Base-by-base conservation (phyloP, 805 yeast species). In the Candida nemodendra region DNA sequence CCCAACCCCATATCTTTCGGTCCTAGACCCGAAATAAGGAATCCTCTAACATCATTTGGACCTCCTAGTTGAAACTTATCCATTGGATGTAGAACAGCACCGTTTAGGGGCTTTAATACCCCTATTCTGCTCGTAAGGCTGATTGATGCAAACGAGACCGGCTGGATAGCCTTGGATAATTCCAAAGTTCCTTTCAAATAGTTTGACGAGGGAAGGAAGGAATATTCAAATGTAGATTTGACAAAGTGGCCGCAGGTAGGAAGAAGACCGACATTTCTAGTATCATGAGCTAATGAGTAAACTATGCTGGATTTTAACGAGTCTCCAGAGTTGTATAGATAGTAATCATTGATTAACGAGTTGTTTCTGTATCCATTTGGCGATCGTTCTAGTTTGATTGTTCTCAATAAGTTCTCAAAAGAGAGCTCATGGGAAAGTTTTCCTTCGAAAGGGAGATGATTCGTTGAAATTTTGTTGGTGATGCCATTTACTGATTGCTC, bases 51-150 rank as follows among this genome's bases (percentile, higher is more conserved):
- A 44, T 76, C 81, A 46, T 76, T 76, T 9, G 82, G 75, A 2
- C 82, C 82, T n/a, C 82, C 82, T 3, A 70, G 59, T 48, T 68
- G 73, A 40, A 75, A 76, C 31, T 78, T 59, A 53, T 77, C 82
- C 60, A 76, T 62, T 6, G 76, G 59, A 46, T 62, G 68, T 11
- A 67, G 45, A 3, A 44, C 44, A 16, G 45, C 42, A 8, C 39
- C 42, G 13, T 34, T 18, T 5, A 55, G 26, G 9, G 51, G 29
- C 29, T 41, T 48, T 2, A 58, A 43, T 6, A 58, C 19, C 2
- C 69, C 69, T 1, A 53, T 32, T 36, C 53, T 54, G 5, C 56
- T 44, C 5, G 49, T 45, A 1, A 54, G 27, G 24, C 59, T 38
- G 54, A 46, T 33, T 40, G 57, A 37, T 40, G 53, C 18, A 11